Conservation (phyloP, 2,329 filamentous ascomycete genomes). For the Alternaria burnsii region DNA sequence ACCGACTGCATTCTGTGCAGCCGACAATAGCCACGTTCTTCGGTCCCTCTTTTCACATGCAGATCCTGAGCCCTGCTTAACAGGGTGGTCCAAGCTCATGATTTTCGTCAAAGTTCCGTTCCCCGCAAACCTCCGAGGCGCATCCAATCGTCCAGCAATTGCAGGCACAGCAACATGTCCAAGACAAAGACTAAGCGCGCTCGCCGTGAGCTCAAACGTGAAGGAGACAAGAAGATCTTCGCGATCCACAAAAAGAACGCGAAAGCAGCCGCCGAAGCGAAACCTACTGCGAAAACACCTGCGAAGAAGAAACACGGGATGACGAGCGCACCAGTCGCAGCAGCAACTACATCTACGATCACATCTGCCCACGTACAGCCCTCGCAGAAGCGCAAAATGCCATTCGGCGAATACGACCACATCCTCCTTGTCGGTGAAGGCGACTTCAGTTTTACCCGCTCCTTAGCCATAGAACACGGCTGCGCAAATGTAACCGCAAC, state of each 20-base stretch:
- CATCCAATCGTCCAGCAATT: constrained; percentile 7
- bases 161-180: constrained; percentile 33
- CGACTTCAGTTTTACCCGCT: constrained; percentile 79
- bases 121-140: constrained; percentile 33
- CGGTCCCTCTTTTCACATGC: constrained; percentile 19
- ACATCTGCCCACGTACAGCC: constrained; percentile 16
- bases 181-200: constrained; percentile 47
- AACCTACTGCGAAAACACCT: constrained; percentile 16
- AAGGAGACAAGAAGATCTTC: constrained; percentile 39
- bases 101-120: constrained; percentile 21
- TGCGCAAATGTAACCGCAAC: constrained; percentile 75
- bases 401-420: constrained; percentile 70
- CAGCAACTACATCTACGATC: constrained; percentile 16
- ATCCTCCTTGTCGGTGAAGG: constrained; percentile 82
- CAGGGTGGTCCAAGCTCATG: constrained; percentile 33
- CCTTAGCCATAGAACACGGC: constrained; percentile 70
- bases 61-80: constrained; percentile 6
- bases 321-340: constrained; percentile 8
- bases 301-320: constrained; percentile 27
- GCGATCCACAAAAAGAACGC: constrained; percentile 36
- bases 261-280: constrained; percentile 24
- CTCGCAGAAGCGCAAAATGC: constrained; percentile 56
- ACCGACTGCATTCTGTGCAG: neutral
- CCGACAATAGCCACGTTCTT: neutral
- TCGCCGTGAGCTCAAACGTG: constrained; percentile 46